Base-by-base conservation (phyloP, 2,329 filamentous ascomycete species). In the Cladorrhinum sp. region DNA sequence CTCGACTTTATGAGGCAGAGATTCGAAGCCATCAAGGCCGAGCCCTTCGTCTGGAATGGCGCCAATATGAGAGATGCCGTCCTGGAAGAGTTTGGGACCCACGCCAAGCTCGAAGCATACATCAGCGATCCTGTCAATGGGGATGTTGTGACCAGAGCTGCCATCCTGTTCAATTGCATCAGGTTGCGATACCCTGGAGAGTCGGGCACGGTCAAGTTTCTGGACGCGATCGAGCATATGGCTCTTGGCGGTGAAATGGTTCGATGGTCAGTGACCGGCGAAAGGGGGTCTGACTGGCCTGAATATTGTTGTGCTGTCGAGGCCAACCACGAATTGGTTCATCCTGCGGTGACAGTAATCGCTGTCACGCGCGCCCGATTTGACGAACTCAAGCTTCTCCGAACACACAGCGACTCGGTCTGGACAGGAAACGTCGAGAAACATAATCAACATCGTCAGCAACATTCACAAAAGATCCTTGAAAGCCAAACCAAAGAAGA, bases 331-430 rank as follows among this genome's bases (percentile, higher is more conserved):
- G 14, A 10, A 36, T 36, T 3, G 33, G 4, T 36, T 36, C 33
- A 36, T 16, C 33, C 33, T 16, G 9, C 33, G 3, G 33, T 36
- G 12, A 36, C 33, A 36, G 33, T 36, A 16, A 16, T 36, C 4
- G 33, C 33, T 16, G 8, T 16, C 33, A 36, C 12, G 3, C 33
- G 8, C 3, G 33, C 48, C 48, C 4, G 49, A 54, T 2, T 20
- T 61, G 24, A 48, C 54, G 14, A 61, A 54, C 49, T 61, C 57
- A 33, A 36, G 4, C n/a, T n/a, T 53, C n/a, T 54, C 56, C 20
- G 49, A 54, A 8, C 9, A 30, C n/a, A 26, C n/a, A 46, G 56
- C 21, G 12, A 12, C 4, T 3, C 33, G 33, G 33, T 16, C 33
- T 36, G 33, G 33, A 36, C 8, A 3, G 33, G 33, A 36, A 16